Evolutionary conservation across 176 grass and related monocot genomes (phyloP).

Genomic region (Eremochloa ophiuroides): DNA sequence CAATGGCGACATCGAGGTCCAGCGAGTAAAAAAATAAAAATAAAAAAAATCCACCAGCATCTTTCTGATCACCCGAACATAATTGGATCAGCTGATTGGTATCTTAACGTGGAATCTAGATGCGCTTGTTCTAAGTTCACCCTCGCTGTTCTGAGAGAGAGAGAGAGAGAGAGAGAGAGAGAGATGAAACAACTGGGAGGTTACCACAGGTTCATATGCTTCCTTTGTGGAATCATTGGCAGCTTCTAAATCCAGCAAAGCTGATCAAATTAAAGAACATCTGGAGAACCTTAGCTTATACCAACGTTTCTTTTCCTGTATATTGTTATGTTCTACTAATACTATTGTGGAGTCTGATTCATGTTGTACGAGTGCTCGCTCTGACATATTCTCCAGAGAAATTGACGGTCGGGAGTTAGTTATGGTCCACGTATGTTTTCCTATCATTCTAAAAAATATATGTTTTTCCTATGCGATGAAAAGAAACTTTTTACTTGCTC

Average conservation of each 20-base stretch:
- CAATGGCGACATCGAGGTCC: no score
- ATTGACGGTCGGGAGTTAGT: background rate
- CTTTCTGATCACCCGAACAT: no score
- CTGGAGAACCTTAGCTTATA: no score
- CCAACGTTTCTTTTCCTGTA: conserved; percentile 6
- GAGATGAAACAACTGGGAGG: conserved; percentile 72
- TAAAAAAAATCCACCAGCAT: no score
- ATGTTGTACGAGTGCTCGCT: background rate
- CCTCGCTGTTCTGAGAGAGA: conserved; percentile 57
- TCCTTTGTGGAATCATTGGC: background rate
- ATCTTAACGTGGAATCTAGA: background rate
- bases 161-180: no score
- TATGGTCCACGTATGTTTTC: background rate
- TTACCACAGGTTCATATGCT: conserved; percentile 7
- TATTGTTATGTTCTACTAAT: background rate
- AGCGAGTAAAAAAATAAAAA: no score
- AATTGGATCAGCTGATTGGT: background rate
- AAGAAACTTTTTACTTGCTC: background rate
- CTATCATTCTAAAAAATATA: no score
- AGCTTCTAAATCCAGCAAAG: background rate
- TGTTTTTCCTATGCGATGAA: no score
- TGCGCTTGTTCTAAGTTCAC: conserved; percentile 56
- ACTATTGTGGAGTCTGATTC: background rate
- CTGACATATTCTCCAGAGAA: background rate
- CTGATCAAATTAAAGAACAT: no score